Percentiles rank a stretch among this genome's conserved stretches.
phyloP scores from a whole-genome alignment of 345 rosid species.

The Melaleuca alternifolia region DNA sequence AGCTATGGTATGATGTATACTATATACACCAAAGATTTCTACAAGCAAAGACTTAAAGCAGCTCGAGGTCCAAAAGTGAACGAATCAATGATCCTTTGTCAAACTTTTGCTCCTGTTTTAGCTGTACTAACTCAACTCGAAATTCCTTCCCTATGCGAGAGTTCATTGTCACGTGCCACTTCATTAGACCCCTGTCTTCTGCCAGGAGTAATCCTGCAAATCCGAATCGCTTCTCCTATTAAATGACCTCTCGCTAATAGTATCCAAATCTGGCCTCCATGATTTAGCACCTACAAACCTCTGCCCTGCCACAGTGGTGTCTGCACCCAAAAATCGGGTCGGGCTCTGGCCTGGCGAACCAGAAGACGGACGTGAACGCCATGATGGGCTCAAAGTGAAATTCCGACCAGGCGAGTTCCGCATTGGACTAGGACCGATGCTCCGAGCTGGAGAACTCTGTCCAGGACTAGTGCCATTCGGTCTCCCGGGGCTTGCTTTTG shows the following conservation, averaged over 20 bases:
- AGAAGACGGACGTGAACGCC: not conserved
- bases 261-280: slow-evolving; percentile 39
- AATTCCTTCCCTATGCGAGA: not conserved
- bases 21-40: not conserved
- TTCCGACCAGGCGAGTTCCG: not conserved
- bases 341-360: slow-evolving; percentile 1
- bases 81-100: not conserved
- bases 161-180: not conserved
- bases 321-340: not conserved
- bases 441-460: not conserved
- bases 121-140: not conserved
- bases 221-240: slow-evolving; percentile 36
- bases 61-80: not conserved
- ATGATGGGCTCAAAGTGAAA: not conserved
- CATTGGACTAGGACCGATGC: not conserved
- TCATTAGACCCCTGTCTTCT: not conserved
- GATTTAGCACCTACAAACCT: not conserved
- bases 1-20: not conserved
- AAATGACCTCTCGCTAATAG: slow-evolving; percentile 34
- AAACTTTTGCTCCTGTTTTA: not conserved
- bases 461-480: not conserved
- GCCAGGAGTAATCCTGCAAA: not conserved
- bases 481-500: slow-evolving; percentile 6
- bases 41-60: not conserved
- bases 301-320: not conserved